These are phyloP conservation scores for Geranomyces variabilis DNA, from an alignment of 192 early-diverging fungal genomes.

Conservation along the genomic window DNA sequence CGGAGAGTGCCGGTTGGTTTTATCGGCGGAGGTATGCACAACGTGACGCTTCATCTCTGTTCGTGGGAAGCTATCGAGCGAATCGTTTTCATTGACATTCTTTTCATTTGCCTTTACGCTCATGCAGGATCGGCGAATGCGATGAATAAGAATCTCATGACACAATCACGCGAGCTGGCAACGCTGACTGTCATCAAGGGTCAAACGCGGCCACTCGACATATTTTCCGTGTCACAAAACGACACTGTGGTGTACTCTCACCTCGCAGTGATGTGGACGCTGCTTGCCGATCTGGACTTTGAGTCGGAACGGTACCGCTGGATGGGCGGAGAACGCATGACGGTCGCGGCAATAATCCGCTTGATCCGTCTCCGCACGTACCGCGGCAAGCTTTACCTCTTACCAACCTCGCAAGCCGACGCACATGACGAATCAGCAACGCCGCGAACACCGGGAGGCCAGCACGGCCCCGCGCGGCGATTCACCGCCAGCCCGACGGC, in stretches of 20 bases:
- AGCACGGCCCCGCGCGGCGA: conserved; percentile 28
- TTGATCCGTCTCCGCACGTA: conserved; percentile 63
- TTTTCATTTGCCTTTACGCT: neutral
- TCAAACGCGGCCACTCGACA: conserved; percentile 42
- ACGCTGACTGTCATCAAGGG: conserved; percentile 46
- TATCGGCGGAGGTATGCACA: conserved; percentile 49
- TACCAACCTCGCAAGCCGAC: conserved; percentile 39
- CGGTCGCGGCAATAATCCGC: conserved; percentile 54
- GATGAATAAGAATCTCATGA: conserved; percentile 47
- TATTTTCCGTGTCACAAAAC: conserved; percentile 47
- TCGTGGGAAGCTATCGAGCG: neutral
- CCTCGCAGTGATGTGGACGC: conserved; percentile 47
- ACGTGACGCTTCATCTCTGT: neutral
- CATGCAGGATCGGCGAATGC: conserved; percentile 45
- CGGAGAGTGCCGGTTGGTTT: conserved; percentile 63
- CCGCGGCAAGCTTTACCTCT: conserved; percentile 59
- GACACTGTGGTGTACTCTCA: conserved; percentile 47
- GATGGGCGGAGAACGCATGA: conserved; percentile 43
- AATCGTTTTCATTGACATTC: neutral
- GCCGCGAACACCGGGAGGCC: neutral
- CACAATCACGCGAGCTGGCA: conserved; percentile 38
- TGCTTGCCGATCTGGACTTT: conserved; percentile 56
- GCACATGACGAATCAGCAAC: neutral
- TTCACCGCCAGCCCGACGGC: conserved; percentile 26
- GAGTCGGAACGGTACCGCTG: conserved; percentile 53